These are phyloP conservation scores for Colletotrichum sp. DNA, from an alignment of 2,329 filamentous ascomycete species.

Conservation along the genomic window DNA sequence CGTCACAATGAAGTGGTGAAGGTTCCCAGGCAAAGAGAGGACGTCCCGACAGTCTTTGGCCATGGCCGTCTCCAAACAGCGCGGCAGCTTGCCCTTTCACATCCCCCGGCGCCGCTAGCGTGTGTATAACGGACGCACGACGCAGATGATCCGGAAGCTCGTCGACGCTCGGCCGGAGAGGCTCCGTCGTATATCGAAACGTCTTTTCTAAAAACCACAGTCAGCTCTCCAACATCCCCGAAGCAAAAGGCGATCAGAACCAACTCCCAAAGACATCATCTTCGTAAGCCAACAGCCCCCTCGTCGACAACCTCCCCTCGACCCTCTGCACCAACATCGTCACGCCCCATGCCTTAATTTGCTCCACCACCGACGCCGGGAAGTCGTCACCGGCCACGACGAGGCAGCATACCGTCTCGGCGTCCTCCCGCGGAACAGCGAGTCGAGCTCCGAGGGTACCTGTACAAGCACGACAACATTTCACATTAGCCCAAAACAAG, in stretches of 20 bases:
- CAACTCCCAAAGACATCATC: not conserved
- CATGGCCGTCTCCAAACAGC: not conserved
- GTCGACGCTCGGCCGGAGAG: not conserved
- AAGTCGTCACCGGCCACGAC: not conserved
- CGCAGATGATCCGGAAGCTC: not conserved
- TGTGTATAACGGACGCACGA: not conserved
- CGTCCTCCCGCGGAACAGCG: not conserved
- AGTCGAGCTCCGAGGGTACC: conserved; percentile 14
- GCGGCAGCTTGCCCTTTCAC: not conserved
- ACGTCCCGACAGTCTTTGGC: accelerated
- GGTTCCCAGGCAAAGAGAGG: conserved; percentile 5
- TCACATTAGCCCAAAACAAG: not conserved
- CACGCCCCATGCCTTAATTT: not conserved
- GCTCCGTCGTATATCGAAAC: not conserved
- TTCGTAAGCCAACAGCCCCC: not conserved
- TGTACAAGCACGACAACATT: not conserved
- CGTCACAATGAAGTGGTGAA: not conserved
- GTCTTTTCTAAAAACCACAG: not conserved
- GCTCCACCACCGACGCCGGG: not conserved
- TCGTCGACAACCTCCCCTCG: not conserved
- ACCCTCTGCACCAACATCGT: not conserved
- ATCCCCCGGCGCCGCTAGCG: not conserved
- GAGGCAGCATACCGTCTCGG: not conserved
- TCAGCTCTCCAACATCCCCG: not conserved
- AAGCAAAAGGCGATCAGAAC: not conserved